Evolutionary conservation across 2,329 filamentous ascomycete species (phyloP).

Genomic region (Alternaria sp.): DNA sequence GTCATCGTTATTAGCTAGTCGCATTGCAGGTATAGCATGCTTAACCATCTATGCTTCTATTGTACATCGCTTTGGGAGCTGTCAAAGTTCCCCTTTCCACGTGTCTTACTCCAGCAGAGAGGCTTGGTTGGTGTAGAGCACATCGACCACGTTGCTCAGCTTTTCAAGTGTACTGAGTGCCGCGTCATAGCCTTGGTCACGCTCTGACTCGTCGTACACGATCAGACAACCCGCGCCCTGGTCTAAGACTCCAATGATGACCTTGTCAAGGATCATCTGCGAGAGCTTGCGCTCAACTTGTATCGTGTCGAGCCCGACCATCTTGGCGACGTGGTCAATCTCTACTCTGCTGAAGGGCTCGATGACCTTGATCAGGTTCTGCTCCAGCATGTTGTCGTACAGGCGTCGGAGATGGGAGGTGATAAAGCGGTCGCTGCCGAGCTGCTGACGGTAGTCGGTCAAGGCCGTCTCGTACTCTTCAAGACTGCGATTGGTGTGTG

Average conservation of each 20-base stretch:
- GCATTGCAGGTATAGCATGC: constrained; percentile 20
- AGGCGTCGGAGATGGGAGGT: constrained; percentile 94
- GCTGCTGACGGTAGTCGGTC: constrained; percentile 88
- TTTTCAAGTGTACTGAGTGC: constrained; percentile 96
- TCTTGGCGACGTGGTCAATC: constrained; percentile 95
- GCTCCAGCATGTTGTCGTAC: constrained; percentile 98
- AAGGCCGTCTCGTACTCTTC: constrained; percentile 97
- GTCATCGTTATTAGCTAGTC: constrained; percentile 28
- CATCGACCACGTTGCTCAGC: constrained; percentile 95
- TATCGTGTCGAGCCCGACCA: constrained; percentile 94
- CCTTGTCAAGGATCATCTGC: constrained; percentile 99
- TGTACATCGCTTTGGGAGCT: constrained; percentile 36
- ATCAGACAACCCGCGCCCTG: constrained; percentile 98
- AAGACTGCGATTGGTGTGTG: constrained; percentile 92
- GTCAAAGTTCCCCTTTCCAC: constrained; percentile 6
- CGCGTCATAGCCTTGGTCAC: constrained; percentile 93
- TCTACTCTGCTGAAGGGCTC: constrained; percentile 98
- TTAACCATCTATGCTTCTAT: constrained; percentile 43
- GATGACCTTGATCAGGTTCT: constrained; percentile 99
- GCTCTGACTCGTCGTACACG: constrained; percentile 93
- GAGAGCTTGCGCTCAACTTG: constrained; percentile 98
- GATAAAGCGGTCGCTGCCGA: constrained; percentile 94
- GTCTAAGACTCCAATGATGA: constrained; percentile 96
- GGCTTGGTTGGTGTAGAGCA: constrained; percentile 97
- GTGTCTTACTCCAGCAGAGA: constrained; percentile 82